These are phyloP conservation scores for Pugionium dolabratum DNA, from an alignment of 345 rosid genomes.

Conservation along the genomic window DNA sequence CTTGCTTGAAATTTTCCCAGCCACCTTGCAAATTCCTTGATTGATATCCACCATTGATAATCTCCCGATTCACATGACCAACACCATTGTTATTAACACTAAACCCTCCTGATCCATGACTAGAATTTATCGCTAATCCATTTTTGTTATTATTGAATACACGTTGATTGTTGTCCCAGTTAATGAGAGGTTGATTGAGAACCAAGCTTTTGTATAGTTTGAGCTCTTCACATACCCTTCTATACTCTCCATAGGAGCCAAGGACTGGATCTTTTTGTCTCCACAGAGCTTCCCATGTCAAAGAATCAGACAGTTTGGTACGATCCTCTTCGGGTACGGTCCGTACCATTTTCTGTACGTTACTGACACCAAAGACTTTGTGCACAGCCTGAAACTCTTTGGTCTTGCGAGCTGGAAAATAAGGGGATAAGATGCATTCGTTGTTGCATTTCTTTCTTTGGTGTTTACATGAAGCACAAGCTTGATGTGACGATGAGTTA, in stretches of 20 bases:
- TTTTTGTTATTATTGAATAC: slow-evolving; percentile 28
- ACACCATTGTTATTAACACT: slow-evolving; percentile 30
- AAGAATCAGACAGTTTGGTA: slow-evolving; percentile 51
- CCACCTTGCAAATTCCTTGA: slow-evolving; percentile 36
- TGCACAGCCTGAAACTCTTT: slow-evolving; percentile 45
- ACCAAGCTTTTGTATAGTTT: slow-evolving; percentile 42
- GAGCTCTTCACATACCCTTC: slow-evolving; percentile 55
- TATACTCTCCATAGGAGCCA: slow-evolving; percentile 67
- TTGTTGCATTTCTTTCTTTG: slow-evolving; percentile 44
- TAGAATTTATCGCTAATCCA: slow-evolving; percentile 20
- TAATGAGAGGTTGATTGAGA: slow-evolving; percentile 32
- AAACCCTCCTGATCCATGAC: slow-evolving; percentile 28
- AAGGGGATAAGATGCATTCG: slow-evolving; percentile 41
- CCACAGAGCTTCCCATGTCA: slow-evolving; percentile 78
- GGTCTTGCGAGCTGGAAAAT: slow-evolving; percentile 37
- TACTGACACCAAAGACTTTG: slow-evolving; percentile 44
- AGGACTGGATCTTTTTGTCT: slow-evolving; percentile 64
- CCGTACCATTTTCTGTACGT: slow-evolving; percentile 54
- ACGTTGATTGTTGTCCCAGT: slow-evolving; percentile 32
- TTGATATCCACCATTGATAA: slow-evolving; percentile 22
- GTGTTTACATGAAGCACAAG: slow-evolving; percentile 47
- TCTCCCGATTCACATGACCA: slow-evolving; percentile 27
- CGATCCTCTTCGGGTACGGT: slow-evolving; percentile 51
- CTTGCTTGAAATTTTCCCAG: slow-evolving; percentile 35
- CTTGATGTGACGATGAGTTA: slow-evolving; percentile 39